Evolutionary conservation across 345 rosid species (phyloP), one percentile per base, ranked within the genome.

Genomic region (Nasturtium officinale): DNA sequence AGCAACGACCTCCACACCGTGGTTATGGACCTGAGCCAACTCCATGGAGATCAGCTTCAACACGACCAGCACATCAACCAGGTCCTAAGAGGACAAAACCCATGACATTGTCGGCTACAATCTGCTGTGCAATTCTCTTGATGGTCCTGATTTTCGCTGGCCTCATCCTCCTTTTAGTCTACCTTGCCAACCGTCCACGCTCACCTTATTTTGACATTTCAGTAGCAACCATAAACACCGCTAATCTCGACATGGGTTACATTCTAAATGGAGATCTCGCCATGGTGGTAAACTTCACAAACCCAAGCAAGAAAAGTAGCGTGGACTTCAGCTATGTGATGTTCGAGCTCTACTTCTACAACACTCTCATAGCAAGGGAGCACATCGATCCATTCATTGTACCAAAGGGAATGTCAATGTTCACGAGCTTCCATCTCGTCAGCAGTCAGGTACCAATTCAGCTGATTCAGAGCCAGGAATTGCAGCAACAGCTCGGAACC

Each of bases 221-320:
- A 9, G 82, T 82, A 59, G 98, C 85, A 51, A 86, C 83, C 75
- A 79, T 91, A 50, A 95, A 95, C 42, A 75, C 90, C 13, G 98
- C 92, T 9, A 91, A 86, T 65, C 81, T 91, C 18, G 89, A 91
- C 77, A 80, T 87, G 80, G 96, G 82, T 29, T 72, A 74, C 72
- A 53, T 82, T 59, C 87, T 95, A 0, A 91, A 90, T 23, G 92
- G 92, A 7, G 97, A 90, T 78, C 65, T 95, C 16, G 70, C 81
- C 0, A 8, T 95, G 53, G 90, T 91, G 2, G 87, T 85, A 3
- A 95, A 95, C 81, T 87, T 91, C 93, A 89, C 96, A 30, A 95
- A 95, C 69, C 92, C 93, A 3, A 91, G 90, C 87, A 85, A 76
- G 80, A 91, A 87, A 74, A 88, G 85, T 63, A 80, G 75, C 0